Conservation (phyloP, 441 rosid genomes). For the Jatropha multifida region DNA sequence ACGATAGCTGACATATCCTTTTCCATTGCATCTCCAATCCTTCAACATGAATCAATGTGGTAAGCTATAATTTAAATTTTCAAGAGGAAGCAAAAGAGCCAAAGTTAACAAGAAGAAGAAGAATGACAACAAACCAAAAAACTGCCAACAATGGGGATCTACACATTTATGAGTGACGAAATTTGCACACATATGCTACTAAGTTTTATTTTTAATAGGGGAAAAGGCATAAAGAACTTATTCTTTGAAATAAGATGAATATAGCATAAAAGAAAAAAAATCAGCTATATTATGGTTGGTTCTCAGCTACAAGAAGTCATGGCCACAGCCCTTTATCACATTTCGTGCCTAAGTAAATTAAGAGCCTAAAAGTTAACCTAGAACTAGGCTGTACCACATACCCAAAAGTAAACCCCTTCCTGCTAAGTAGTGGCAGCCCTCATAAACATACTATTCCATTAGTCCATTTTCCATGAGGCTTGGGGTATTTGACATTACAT, state of each 20-base stretch:
- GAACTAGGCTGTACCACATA: not conserved
- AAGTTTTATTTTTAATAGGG: not conserved
- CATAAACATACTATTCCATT: not conserved
- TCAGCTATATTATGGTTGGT: not conserved
- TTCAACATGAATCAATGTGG: constrained; percentile 32
- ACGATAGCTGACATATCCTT: constrained; percentile 80
- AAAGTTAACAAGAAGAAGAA: not conserved
- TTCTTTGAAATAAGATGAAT: not conserved
- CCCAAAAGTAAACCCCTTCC: not conserved
- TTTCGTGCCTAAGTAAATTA: not conserved
- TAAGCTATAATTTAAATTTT: constrained; percentile 12
- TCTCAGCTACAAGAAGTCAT: not conserved
- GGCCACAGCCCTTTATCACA: not conserved
- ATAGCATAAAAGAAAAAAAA: not conserved
- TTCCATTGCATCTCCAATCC: constrained; percentile 97
- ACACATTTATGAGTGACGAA: not conserved
- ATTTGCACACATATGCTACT: not conserved
- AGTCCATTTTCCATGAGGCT: not conserved
- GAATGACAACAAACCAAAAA: not conserved
- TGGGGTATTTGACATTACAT: not conserved
- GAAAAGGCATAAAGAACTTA: not conserved
- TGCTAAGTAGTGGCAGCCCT: not conserved
- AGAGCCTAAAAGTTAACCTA: not conserved
- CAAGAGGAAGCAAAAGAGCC: not conserved
- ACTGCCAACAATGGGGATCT: not conserved